phyloP scores from a whole-genome alignment of 2,329 filamentous ascomycete species.

The Penicillium italicum region DNA sequence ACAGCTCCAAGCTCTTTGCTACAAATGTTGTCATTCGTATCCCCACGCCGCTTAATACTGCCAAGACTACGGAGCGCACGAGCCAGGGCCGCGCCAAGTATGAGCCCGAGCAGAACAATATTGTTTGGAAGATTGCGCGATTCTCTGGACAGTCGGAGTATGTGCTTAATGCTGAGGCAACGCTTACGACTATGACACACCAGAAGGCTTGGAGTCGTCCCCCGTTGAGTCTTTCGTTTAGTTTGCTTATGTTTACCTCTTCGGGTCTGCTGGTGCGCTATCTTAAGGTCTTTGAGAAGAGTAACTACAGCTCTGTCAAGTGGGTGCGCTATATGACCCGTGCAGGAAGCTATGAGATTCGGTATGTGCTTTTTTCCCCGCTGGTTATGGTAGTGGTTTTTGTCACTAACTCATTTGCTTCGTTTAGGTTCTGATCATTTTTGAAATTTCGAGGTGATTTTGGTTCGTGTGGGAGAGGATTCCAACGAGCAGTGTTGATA shows the following conservation, averaged over 20 bases:
- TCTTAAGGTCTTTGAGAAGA: slow-evolving; percentile 98
- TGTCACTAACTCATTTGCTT: not conserved
- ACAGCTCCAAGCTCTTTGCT: slow-evolving; percentile 91
- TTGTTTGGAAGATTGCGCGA: slow-evolving; percentile 98
- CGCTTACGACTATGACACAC: slow-evolving; percentile 93
- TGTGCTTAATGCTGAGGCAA: slow-evolving; percentile 89
- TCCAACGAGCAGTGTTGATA: not conserved
- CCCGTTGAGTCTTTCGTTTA: slow-evolving; percentile 87
- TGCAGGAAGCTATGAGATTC: slow-evolving; percentile 94
- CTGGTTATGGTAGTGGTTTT: not conserved
- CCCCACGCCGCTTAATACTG: slow-evolving; percentile 93
- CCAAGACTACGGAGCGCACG: slow-evolving; percentile 85
- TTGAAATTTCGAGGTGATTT: not conserved
- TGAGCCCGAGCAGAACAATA: slow-evolving; percentile 95
- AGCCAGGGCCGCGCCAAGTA: slow-evolving; percentile 98
- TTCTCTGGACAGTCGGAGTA: slow-evolving; percentile 98
- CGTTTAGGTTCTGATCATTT: slow-evolving; percentile 9
- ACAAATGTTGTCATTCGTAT: slow-evolving; percentile 94
- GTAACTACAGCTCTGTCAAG: slow-evolving; percentile 96
- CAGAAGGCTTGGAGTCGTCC: slow-evolving; percentile 96
- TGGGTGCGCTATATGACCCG: slow-evolving; percentile 99
- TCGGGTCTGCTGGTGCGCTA: slow-evolving; percentile 89
- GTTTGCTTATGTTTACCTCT: slow-evolving; percentile 95
- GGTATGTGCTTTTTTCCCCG: slow-evolving; percentile 49
- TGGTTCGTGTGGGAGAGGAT: not conserved